These are phyloP conservation scores for Camelina neglecta DNA, from an alignment of 345 rosid genomes.

Conservation along the genomic window DNA sequence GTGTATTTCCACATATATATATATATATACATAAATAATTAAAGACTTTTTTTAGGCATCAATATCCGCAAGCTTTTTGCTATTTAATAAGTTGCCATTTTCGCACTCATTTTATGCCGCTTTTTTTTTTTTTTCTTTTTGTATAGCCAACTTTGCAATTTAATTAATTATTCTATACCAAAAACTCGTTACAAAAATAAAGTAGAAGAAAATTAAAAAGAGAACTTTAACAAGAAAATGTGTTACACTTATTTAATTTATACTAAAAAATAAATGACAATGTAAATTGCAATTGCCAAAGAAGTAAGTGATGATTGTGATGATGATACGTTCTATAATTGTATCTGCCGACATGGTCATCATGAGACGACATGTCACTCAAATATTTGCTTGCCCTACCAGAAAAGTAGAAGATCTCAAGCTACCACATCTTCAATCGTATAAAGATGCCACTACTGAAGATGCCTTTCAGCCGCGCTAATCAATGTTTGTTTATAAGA, in stretches of 20 bases:
- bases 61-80: slow-evolving; percentile 27
- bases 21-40: not conserved
- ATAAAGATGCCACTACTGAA: not conserved
- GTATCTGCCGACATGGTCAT: slow-evolving; percentile 35
- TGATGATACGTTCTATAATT: slow-evolving; percentile 5
- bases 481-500: too few species aligned
- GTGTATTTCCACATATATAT: not conserved
- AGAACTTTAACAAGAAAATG: not conserved
- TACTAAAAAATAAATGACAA: not conserved
- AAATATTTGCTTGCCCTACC: slow-evolving; percentile 25
- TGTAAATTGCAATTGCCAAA: not conserved
- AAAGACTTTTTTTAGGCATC: slow-evolving; percentile 18
- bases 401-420: not conserved
- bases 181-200: not conserved
- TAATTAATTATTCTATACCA: not conserved
- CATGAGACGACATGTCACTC: slow-evolving; percentile 10
- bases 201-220: not conserved
- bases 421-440: slow-evolving; percentile 7
- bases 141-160: not conserved
- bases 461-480: not conserved
- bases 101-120: not conserved
- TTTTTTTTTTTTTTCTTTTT: too few species aligned
- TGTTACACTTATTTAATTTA: not conserved
- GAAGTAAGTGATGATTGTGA: slow-evolving; percentile 4
- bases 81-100: not conserved